Evolutionary conservation across 345 rosid genomes (phyloP), one percentile per base, ranked within the genome.

Genomic region (Rhizophora apiculata): DNA sequence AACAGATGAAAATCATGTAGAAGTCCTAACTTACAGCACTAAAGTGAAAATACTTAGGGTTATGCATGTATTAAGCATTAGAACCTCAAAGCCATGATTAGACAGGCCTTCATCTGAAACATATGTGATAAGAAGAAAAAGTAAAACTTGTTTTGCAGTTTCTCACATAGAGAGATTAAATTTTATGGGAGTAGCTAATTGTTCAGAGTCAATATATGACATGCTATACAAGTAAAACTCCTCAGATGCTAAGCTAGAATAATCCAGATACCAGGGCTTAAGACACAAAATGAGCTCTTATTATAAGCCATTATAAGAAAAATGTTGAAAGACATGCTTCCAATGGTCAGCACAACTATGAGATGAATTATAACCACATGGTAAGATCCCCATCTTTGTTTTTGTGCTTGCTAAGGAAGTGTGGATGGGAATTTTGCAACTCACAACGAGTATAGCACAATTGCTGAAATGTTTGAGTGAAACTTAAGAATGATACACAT

Each of bases 41-140:
- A 73, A 19, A 59, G 49, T 24, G 32, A 27, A 39, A 76, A 24
- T 53, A 82, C 96, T 88, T 85, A 95, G 97, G 11, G 99, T 95
- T 54, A 92, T 84, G 77, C 92, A 95, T 39, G 97, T 90, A 72
- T 95, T 92, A 67, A 95, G 84, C 81, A 97, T 88, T 65, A 85
- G 51, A 67, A 95, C 97, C 72, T 95, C 86, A 82, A 92, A 95
- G 56, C 96, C 99, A 72, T 97, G 97, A 69, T 71, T 79, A 29
- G 83, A 85, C 69, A 95, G 78, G 63, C 93, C 91, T 72, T 86
- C 89, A 81, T 90, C 99, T 92, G 92, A 72, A 84, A 80, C 49
- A 78, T 53, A 83, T 37, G 61, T 48, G 74, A 68, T n/a, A n/a
- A n/a, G 43, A 46, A 16, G 39, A 46, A 68, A 68, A 39, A 43